These are phyloP conservation scores for Auricularia sp. DNA, from an alignment of 768 basidiomycete genomes.

Conservation along the genomic window DNA sequence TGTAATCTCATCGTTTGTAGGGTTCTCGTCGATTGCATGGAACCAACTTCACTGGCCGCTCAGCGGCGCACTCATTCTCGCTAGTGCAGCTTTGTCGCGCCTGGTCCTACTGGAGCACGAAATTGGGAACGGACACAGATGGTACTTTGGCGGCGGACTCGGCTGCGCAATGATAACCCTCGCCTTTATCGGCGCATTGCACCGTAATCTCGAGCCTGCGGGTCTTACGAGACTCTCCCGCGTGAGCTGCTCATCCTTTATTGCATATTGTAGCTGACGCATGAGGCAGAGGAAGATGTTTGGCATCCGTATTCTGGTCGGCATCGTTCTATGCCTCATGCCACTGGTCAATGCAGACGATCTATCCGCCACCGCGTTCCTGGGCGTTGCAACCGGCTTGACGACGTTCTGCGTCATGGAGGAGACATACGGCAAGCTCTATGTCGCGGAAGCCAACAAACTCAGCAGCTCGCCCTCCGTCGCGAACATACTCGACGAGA, in stretches of 20 bases:
- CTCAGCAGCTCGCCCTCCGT: neutral
- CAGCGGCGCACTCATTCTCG: slow-evolving; percentile 15
- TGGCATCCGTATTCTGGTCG: neutral
- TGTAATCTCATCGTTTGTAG: neutral
- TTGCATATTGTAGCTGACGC: neutral
- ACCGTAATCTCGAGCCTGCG: slow-evolving; percentile 10
- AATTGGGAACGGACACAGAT: slow-evolving; percentile 7
- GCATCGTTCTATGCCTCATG: neutral
- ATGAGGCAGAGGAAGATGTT: neutral
- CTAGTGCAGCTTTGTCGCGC: slow-evolving; percentile 13
- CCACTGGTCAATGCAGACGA: neutral
- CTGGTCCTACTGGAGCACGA: slow-evolving; percentile 11
- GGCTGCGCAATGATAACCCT: slow-evolving; percentile 14
- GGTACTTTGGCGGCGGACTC: slow-evolving; percentile 19
- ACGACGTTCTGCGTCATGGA: neutral
- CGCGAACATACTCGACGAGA: neutral
- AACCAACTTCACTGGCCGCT: slow-evolving; percentile 18
- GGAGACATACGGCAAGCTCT: neutral
- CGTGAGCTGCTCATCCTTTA: neutral
- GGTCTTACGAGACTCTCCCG: neutral
- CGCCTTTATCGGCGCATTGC: slow-evolving; percentile 12
- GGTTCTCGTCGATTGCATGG: slow-evolving; percentile 8
- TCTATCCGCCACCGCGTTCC: neutral
- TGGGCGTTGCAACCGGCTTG: neutral
- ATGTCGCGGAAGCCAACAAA: neutral